These are phyloP conservation scores for Aspergillus terreus DNA, from an alignment of 2,329 filamentous ascomycete genomes.

Conservation along the genomic window DNA sequence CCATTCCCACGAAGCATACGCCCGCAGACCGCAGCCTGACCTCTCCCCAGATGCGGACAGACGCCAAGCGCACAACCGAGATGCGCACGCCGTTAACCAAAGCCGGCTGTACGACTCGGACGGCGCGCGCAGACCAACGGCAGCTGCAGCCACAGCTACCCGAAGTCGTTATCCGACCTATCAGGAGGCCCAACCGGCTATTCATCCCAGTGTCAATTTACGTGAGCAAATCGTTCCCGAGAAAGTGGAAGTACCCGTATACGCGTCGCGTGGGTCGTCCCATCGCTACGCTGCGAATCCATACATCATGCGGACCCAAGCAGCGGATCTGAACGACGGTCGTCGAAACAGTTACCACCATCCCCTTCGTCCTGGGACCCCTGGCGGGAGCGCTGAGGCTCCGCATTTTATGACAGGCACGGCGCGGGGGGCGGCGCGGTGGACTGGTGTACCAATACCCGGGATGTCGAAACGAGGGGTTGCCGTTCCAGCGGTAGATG, in stretches of 20 bases:
- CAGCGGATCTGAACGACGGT: not conserved
- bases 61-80: slow-evolving; percentile 9
- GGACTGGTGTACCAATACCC: not conserved
- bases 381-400: no score
- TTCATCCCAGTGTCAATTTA: no score
- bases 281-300: not conserved
- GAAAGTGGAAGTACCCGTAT: no score
- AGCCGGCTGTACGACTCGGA: slow-evolving; percentile 18
- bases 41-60: slow-evolving; percentile 21
- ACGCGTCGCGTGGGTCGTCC: no score
- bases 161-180: no score
- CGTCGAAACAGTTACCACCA: not conserved
- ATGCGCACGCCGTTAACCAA: slow-evolving; percentile 5
- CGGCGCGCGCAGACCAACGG: slow-evolving; percentile 8
- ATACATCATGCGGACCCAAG: not conserved
- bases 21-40: slow-evolving; percentile 25
- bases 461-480: slow-evolving; percentile 2
- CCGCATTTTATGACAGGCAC: no score
- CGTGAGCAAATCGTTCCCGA: no score
- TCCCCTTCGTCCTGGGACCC: no score
- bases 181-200: no score
- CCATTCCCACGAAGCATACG: slow-evolving; percentile 37
- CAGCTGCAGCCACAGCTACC: no score
- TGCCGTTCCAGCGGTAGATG: slow-evolving; percentile 1
- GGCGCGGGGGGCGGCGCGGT: not conserved